Evolutionary conservation across 345 rosid genomes (phyloP).

Genomic region (Leavenworthia alabamica): DNA sequence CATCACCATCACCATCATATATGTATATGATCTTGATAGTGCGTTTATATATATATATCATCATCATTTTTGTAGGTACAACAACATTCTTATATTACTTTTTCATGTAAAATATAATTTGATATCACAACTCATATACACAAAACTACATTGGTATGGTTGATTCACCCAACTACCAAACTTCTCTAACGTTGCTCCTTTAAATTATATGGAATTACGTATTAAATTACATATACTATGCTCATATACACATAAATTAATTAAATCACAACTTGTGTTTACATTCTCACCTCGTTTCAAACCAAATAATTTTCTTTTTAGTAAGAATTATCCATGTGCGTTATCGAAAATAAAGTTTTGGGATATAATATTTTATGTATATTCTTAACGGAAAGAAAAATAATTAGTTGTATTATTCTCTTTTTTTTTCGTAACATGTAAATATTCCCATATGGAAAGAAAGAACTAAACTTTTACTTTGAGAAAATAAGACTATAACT

Average conservation of each 20-base stretch:
- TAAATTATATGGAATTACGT: neutral
- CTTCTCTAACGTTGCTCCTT: neutral
- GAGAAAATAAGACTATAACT: neutral
- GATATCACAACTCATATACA: constrained; percentile 1
- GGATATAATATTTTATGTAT: neutral
- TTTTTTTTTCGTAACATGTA: constrained; percentile 20
- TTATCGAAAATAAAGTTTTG: neutral
- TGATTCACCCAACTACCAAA: constrained; percentile 20
- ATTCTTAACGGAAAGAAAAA: constrained; percentile 4
- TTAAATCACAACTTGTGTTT: neutral
- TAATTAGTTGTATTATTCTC: neutral
- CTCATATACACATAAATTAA: neutral
- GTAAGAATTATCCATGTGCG: neutral
- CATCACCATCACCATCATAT: too few species aligned
- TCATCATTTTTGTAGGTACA: neutral
- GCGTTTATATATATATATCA: constrained; percentile 17
- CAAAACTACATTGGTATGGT: constrained; percentile 9
- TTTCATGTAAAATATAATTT: neutral
- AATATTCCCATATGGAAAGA: constrained; percentile 17
- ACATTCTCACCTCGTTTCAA: neutral
- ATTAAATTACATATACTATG: neutral
- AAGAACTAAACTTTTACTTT: constrained; percentile 11
- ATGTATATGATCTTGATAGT: too few species aligned
- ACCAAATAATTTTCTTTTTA: neutral
- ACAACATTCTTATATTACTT: neutral